Evolutionary conservation across 306 rosid species (phyloP).

Genomic region (Pyrus betulifolia): DNA sequence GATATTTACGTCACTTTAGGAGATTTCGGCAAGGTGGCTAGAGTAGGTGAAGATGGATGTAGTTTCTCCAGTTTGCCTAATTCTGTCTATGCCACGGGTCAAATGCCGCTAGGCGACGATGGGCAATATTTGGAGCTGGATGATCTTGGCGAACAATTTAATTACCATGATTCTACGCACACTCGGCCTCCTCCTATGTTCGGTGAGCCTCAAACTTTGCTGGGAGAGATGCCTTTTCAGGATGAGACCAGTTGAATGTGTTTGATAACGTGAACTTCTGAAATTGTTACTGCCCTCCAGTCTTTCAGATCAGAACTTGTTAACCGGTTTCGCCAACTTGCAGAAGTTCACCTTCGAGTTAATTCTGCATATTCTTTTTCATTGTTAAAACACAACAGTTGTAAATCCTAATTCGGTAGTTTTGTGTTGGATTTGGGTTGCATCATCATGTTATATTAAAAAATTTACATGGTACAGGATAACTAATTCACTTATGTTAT

Average conservation of each 20-base stretch:
- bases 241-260: neutral
- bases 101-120: neutral
- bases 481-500: neutral
- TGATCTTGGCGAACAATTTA: slow-evolving; percentile 40
- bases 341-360: neutral
- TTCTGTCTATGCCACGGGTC: neutral
- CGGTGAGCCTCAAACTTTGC: neutral
- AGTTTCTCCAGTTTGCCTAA: slow-evolving; percentile 5
- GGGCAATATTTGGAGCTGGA: slow-evolving; percentile 39
- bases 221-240: neutral
- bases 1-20: slow-evolving; percentile 25
- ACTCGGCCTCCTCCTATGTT: neutral
- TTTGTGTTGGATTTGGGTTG: neutral
- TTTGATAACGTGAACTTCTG: neutral
- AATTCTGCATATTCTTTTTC: neutral
- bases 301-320: neutral
- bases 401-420: neutral
- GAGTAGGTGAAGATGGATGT: neutral
- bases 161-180: neutral
- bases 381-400: neutral
- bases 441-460: neutral
- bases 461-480: neutral
- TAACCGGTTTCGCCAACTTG: neutral
- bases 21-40: slow-evolving; percentile 14
- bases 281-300: neutral